Evolutionary conservation across 2,329 filamentous ascomycete genomes (phyloP), one percentile per base, ranked within the genome.

Genomic region (Colletotrichum navitas): DNA sequence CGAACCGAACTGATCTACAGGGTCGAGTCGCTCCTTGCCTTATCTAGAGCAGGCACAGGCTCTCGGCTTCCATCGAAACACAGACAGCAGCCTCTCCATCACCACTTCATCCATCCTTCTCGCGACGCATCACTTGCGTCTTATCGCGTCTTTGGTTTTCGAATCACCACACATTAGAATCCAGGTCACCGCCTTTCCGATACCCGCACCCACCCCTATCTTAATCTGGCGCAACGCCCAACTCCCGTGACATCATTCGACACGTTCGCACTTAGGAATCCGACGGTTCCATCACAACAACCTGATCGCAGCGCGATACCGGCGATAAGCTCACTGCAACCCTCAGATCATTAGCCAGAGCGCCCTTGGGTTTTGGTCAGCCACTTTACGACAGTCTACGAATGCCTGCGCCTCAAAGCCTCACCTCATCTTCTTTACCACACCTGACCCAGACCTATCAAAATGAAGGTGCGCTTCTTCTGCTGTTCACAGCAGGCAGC

Each of bases 381-480:
- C 69, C 14, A 43, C 34, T 58, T 39, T 18, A 24, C 54, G 49
- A 41, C 62, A 43, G 58, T 26, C 26, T 47, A 67, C 55, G 67
- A 66, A 72, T 41, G 62, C 63, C 55, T 59, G 34, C 26, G n/a
- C 55, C 16, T n/a, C 56, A 32, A 66, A 34, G 39, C 54, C 55
- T 34, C n/a, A 68, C 63, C 39, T 60, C 66, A 54, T 32, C 59
- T 63, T 43, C 54, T 56, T 26, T 51, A 52, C 63, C 59, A 36
- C 65, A 72, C 49, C 73, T 39, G 51, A 34, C 29, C 56, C 59
- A 16, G 29, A 72, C 52, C 45, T 68, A 59, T 45, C 72, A 74
- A 67, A 58, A 74, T 74, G 73, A 74, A 74, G 73, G 73, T 74
- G 69, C 59, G 73, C 69, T 63, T 60, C 41, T 58, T 60, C 66